A percentile compares a stretch with the other conserved stretches of the same genome.
phyloP scores from a whole-genome alignment of 495 filamentous ascomycete species.

The Hypoxylon rickii region DNA sequence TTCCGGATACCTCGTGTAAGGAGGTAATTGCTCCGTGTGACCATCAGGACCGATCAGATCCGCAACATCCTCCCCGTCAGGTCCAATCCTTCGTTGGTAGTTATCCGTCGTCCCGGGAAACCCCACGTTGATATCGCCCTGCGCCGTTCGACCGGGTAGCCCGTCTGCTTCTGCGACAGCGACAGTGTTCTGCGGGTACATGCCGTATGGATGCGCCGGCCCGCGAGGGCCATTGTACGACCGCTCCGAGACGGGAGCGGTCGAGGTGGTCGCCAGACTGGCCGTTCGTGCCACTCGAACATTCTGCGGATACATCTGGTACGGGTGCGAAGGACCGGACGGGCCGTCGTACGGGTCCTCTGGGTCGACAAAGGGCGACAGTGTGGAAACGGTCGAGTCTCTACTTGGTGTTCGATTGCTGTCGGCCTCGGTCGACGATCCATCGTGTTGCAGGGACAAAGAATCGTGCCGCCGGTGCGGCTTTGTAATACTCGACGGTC shows the following conservation, averaged over 20 bases:
- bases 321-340: slow-evolving; percentile 81
- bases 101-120: slow-evolving; percentile 67
- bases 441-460: slow-evolving; percentile 49
- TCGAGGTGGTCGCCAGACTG: slow-evolving; percentile 68
- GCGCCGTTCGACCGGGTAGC: slow-evolving; percentile 18
- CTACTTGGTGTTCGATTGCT: slow-evolving; percentile 32
- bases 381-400: slow-evolving; percentile 39
- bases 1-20: slow-evolving; percentile 81
- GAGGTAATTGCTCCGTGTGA: slow-evolving; percentile 86
- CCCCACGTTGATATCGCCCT: slow-evolving; percentile 65
- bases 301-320: slow-evolving; percentile 82
- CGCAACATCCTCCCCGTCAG: slow-evolving; percentile 81
- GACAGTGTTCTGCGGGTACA: slow-evolving; percentile 76
- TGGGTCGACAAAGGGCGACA: slow-evolving; percentile 51
- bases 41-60: slow-evolving; percentile 90
- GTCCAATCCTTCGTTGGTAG: slow-evolving; percentile 73
- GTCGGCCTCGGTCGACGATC: slow-evolving; percentile 39
- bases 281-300: slow-evolving; percentile 65
- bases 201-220: slow-evolving; percentile 81
- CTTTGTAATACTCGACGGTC: slow-evolving; percentile 56
- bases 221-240: slow-evolving; percentile 64
- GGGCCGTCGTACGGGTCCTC: slow-evolving; percentile 67
- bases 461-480: slow-evolving; percentile 44
- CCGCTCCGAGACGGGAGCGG: slow-evolving; percentile 55
- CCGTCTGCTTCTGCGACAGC: slow-evolving; percentile 32